Conservation (phyloP, 148 eudicot genomes). For the Cornus kousa region DNA sequence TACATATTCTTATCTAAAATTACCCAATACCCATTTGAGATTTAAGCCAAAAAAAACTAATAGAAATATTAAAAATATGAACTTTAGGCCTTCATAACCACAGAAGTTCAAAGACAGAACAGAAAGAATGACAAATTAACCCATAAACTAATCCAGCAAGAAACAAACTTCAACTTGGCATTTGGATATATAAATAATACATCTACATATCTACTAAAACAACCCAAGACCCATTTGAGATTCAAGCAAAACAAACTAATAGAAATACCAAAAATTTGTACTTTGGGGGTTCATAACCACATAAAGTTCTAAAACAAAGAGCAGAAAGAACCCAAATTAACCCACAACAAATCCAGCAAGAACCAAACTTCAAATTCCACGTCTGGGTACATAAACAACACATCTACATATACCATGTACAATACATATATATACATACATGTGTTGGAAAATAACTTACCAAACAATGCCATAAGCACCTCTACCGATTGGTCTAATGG, state of each 20-base stretch:
- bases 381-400: too few relatives aligned
- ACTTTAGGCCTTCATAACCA: neutral
- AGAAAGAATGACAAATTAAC: neutral
- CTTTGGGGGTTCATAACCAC: neutral
- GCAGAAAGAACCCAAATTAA: neutral
- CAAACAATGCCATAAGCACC: constrained; percentile 91
- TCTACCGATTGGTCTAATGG: constrained; percentile 75
- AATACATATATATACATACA: neutral
- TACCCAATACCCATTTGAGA: neutral
- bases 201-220: too few relatives aligned
- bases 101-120: neutral
- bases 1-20: neutral
- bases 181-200: too few relatives aligned
- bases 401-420: neutral
- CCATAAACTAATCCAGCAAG: neutral
- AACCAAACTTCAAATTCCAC: neutral
- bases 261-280: neutral
- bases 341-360: neutral
- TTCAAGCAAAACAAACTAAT: neutral
- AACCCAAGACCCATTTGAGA: too few relatives aligned
- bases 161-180: neutral
- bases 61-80: neutral
- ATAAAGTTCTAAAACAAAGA: neutral
- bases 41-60: constrained; percentile 4
- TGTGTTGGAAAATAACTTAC: constrained; percentile 22